These are phyloP conservation scores for Phytophthora sp. DNA, from an alignment of 352 stramenopile genomes.

Conservation along the genomic window DNA sequence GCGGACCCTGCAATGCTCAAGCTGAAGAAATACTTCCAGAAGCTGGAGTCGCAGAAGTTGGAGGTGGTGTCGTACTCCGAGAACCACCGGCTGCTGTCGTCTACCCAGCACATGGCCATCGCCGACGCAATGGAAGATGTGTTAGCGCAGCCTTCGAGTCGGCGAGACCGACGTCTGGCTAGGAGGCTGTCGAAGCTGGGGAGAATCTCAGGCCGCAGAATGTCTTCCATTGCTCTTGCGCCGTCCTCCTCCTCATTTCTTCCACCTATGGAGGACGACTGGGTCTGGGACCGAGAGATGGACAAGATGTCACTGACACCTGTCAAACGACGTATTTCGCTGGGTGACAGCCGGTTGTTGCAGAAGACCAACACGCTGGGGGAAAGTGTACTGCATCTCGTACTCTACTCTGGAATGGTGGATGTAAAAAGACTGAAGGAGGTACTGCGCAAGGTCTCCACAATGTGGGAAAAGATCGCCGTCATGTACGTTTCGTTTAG, in stretches of 20 bases:
- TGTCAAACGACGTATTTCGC: slow-evolving; percentile 35
- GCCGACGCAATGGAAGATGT: slow-evolving; percentile 80
- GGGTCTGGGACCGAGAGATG: slow-evolving; percentile 58
- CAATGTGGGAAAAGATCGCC: slow-evolving; percentile 47
- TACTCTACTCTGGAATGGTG: slow-evolving; percentile 52
- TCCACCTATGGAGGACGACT: slow-evolving; percentile 49
- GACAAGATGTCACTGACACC: slow-evolving; percentile 44
- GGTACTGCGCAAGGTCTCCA: slow-evolving; percentile 48
- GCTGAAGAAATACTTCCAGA: slow-evolving; percentile 60
- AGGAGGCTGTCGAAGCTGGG: slow-evolving; percentile 65
- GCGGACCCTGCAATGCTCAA: slow-evolving; percentile 39
- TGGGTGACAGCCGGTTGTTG: slow-evolving; percentile 4
- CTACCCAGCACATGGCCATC: slow-evolving; percentile 64
- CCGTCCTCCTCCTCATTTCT: slow-evolving; percentile 40
- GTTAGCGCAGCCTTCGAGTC: slow-evolving; percentile 62
- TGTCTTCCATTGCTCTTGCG: slow-evolving; percentile 45
- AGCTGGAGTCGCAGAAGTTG: slow-evolving; percentile 56
- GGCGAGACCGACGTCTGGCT: slow-evolving; percentile 66
- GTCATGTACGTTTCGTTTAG: slow-evolving; percentile 63
- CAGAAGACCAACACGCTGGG: slow-evolving; percentile 32
- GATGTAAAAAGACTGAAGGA: slow-evolving; percentile 35
- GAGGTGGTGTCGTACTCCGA: slow-evolving; percentile 71
- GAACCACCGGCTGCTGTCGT: slow-evolving; percentile 68
- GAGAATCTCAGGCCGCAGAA: slow-evolving; percentile 51
- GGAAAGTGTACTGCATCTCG: slow-evolving; percentile 48